Percentiles rank a stretch among this genome's conserved stretches.
Conservation (phyloP, 352 stramenopile genomes). For the Phytopythium helicoides region DNA sequence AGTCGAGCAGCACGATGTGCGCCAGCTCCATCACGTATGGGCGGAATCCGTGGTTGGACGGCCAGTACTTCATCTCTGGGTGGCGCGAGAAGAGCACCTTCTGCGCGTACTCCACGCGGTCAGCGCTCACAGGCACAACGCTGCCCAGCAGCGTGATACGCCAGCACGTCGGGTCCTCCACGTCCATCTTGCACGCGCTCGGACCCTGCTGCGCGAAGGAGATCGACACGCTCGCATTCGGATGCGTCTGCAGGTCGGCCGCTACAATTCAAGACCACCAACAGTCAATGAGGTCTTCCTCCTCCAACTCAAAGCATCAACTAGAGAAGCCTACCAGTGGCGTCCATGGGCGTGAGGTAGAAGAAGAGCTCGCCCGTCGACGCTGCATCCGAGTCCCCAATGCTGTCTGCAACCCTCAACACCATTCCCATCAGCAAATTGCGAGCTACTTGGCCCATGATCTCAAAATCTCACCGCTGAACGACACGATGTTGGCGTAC, state of each 20-base stretch:
- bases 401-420: conserved; percentile 33
- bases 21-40: conserved; percentile 55
- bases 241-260: conserved; percentile 50
- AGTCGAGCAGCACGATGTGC: conserved; percentile 65
- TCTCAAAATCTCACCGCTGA: conserved; percentile 43
- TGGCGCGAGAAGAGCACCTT: conserved; percentile 73
- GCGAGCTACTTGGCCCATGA: not conserved
- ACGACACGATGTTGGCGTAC: conserved; percentile 59
- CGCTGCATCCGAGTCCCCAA: conserved; percentile 40
- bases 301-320: too few species aligned
- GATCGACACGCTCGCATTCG: conserved; percentile 55
- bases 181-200: conserved; percentile 63
- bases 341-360: conserved; percentile 61
- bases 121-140: conserved; percentile 39
- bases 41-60: conserved; percentile 50
- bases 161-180: conserved; percentile 73
- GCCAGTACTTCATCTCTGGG: conserved; percentile 67
- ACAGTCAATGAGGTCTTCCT: too few species aligned
- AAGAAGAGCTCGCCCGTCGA: conserved; percentile 70
- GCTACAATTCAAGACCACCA: too few species aligned
- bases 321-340: too few species aligned
- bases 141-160: conserved; percentile 56
- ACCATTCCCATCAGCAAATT: not conserved
- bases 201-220: conserved; percentile 49
- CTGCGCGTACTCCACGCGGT: conserved; percentile 42